Percentiles rank a stretch among this genome's conserved stretches.
Evolutionary conservation across 208 protist species (phyloP).

Genomic region (Wallacemonas sp.): DNA sequence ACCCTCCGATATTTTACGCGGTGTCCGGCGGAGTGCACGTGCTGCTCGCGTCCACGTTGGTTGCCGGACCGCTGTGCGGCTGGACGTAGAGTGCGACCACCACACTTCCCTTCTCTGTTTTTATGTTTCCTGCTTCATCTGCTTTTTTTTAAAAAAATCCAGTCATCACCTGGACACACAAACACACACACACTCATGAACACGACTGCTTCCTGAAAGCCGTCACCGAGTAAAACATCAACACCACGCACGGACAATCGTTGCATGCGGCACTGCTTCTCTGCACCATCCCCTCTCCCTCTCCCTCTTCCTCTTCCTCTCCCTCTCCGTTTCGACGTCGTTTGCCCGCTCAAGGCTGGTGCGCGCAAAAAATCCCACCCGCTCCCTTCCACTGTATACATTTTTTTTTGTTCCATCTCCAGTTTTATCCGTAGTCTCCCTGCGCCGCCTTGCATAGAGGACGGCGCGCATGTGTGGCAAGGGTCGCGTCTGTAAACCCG

Average conservation of each 20-base stretch:
- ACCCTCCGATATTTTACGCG: too few species aligned
- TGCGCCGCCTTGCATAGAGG: too few species aligned
- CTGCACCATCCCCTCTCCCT: too few species aligned
- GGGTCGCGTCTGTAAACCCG: too few species aligned
- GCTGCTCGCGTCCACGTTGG: background rate
- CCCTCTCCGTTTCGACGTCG: background rate
- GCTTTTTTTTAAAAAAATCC: too few species aligned
- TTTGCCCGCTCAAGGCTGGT: background rate
- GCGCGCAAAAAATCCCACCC: too few species aligned
- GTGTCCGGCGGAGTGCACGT: conserved; percentile 1
- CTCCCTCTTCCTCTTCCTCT: too few species aligned
- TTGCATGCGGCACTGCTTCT: too few species aligned
- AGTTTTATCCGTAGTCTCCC: background rate
- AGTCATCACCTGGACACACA: background rate
- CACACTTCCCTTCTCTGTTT: background rate
- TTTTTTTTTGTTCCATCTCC: background rate
- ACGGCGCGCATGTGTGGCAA: too few species aligned
- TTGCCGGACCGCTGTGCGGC: background rate
- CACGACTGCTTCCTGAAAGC: background rate
- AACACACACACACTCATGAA: conserved; percentile 9
- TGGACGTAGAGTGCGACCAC: background rate
- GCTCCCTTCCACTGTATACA: background rate
- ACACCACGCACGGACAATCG: too few species aligned
- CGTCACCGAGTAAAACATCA: too few species aligned
- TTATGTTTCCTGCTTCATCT: background rate